phyloP scores from a whole-genome alignment of 495 filamentous ascomycete genomes.

The Rostrohypoxylon terebratum region DNA sequence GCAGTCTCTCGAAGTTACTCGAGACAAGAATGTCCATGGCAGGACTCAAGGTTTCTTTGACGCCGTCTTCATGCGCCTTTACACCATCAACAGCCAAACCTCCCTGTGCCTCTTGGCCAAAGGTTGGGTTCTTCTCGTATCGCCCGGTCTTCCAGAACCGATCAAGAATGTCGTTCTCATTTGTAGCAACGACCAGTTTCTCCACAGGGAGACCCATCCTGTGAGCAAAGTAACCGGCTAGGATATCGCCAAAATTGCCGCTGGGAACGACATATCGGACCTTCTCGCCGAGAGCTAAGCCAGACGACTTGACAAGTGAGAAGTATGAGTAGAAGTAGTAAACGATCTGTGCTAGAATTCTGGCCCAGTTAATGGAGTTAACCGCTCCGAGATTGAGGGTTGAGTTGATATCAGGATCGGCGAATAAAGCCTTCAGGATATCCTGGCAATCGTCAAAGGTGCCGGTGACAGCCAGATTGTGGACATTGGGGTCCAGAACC shows the following conservation, averaged over 20 bases:
- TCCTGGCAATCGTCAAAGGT: constrained; percentile 98
- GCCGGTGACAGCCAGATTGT: constrained; percentile 86
- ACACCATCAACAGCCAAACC: constrained; percentile 69
- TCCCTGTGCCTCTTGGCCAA: constrained; percentile 65
- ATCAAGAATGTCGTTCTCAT: constrained; percentile 91
- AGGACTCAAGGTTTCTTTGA: constrained; percentile 87
- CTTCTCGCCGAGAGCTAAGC: constrained; percentile 65
- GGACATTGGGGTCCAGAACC: constrained; percentile 84
- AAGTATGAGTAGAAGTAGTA: constrained; percentile 96
- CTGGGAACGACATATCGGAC: constrained; percentile 87
- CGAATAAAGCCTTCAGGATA: constrained; percentile 92
- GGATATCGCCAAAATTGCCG: constrained; percentile 96
- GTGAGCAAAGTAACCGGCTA: constrained; percentile 91
- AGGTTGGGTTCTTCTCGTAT: constrained; percentile 80
- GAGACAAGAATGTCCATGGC: constrained; percentile 98
- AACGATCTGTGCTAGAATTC: constrained; percentile 92
- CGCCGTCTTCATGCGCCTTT: constrained; percentile 74
- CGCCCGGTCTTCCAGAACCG: constrained; percentile 85
- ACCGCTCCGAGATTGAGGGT: constrained; percentile 83
- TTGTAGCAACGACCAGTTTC: constrained; percentile 88
- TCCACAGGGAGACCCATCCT: constrained; percentile 89
- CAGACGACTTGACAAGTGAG: constrained; percentile 68
- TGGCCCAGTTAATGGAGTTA: constrained; percentile 90
- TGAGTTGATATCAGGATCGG: constrained; percentile 77
- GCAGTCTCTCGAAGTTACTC: constrained; percentile 93